Evolutionary conservation across 805 yeast species (phyloP).

Genomic region (Danielozyma ontarioensis): DNA sequence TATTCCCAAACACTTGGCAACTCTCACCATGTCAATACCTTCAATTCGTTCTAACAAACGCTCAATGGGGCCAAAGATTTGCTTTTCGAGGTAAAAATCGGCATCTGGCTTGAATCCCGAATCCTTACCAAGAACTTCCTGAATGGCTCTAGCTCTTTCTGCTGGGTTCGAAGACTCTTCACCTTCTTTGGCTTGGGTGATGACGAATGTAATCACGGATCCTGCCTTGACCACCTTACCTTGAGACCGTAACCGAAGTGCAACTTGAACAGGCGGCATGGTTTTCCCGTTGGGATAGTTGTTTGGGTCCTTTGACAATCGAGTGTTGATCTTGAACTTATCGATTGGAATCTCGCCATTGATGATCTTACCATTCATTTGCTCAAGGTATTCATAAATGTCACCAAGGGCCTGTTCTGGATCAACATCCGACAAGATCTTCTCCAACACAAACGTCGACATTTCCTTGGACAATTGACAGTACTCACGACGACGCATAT

Average conservation of each 20-base stretch:
- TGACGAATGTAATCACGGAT: conserved; percentile 81
- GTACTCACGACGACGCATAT: conserved; percentile 94
- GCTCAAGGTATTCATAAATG: conserved; percentile 67
- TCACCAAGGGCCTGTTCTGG: conserved; percentile 71
- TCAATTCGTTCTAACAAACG: conserved; percentile 80
- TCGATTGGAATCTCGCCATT: conserved; percentile 58
- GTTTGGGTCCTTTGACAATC: conserved; percentile 81
- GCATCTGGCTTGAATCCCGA: conserved; percentile 64
- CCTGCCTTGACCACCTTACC: conserved; percentile 89
- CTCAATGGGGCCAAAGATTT: conserved; percentile 85
- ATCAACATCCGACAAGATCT: conserved; percentile 66
- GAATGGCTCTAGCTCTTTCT: conserved; percentile 78
- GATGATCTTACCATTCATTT: conserved; percentile 51
- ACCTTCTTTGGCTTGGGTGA: conserved; percentile 39
- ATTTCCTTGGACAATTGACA: conserved; percentile 90
- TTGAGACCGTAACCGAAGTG: conserved; percentile 68
- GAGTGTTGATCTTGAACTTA: conserved; percentile 77
- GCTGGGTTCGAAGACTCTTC: conserved; percentile 48
- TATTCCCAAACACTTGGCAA: conserved; percentile 74
- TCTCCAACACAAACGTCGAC: conserved; percentile 68
- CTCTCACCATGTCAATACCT: conserved; percentile 75
- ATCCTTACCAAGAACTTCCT: conserved; percentile 57
- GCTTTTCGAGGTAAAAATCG: conserved; percentile 77
- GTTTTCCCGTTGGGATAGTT: conserved; percentile 77
- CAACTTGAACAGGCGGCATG: conserved; percentile 86